Conservation (phyloP, 768 basidiomycete species). For the Heimioporus sp. region DNA sequence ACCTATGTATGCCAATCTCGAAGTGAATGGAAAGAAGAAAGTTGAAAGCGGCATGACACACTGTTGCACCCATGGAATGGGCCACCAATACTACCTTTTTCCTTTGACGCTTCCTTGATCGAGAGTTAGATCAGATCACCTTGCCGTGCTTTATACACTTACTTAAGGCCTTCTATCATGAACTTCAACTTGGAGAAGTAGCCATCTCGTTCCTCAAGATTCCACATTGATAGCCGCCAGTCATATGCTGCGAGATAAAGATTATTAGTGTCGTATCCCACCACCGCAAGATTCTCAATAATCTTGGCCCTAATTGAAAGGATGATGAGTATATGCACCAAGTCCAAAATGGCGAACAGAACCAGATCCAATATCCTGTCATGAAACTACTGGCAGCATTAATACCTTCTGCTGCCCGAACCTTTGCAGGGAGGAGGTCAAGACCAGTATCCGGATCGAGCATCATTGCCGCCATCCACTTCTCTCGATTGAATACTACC, state of each 20-base stretch:
- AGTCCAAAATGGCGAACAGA: constrained; percentile 7
- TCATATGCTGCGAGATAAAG: constrained; percentile 84
- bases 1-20: constrained; percentile 47
- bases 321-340: neutral
- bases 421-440: constrained; percentile 81
- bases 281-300: constrained; percentile 89
- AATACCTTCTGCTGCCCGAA: constrained; percentile 90
- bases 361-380: constrained; percentile 96
- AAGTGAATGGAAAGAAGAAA: neutral
- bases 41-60: constrained; percentile 32
- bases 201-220: constrained; percentile 88
- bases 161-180: constrained; percentile 80
- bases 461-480: constrained; percentile 88
- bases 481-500: constrained; percentile 78
- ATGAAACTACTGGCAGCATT: constrained; percentile 86
- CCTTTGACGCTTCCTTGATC: constrained; percentile 57
- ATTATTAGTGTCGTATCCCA: constrained; percentile 92
- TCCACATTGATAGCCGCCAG: constrained; percentile 86
- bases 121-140: neutral
- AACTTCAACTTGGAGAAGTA: constrained; percentile 84
- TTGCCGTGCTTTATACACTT: constrained; percentile 17
- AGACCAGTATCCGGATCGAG: constrained; percentile 90
- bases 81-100: constrained; percentile 82
- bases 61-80: constrained; percentile 85
- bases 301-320: constrained; percentile 69